These are phyloP conservation scores for Caloboletus firmus DNA, from an alignment of 1,284 basidiomycete genomes.

Conservation along the genomic window DNA sequence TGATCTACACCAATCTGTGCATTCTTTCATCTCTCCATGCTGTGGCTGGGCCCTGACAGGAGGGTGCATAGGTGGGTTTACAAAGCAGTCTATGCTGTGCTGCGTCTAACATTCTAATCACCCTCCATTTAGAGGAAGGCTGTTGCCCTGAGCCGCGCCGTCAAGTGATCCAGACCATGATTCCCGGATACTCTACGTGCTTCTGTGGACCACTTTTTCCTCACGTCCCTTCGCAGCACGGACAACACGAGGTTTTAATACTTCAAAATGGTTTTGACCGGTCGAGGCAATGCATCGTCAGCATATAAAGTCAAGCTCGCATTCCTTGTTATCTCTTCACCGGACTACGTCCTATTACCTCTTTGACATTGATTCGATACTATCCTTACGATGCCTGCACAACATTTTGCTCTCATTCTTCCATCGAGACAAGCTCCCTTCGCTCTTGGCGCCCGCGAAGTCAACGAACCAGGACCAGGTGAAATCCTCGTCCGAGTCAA, in stretches of 20 bases:
- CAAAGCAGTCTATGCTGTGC: conserved; percentile 29
- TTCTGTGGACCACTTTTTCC: conserved; percentile 26
- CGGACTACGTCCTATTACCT: conserved; percentile 12
- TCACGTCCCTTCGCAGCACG: conserved; percentile 34
- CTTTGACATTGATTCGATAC: conserved; percentile 6
- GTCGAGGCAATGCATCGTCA: conserved; percentile 33
- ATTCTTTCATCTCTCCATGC: conserved; percentile 17
- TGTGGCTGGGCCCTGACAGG: conserved; percentile 23
- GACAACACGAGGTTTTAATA: conserved; percentile 38
- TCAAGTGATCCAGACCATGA: conserved; percentile 34
- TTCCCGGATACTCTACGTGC: conserved; percentile 29
- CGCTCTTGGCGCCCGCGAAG: conserved; percentile 27
- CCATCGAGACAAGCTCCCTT: conserved; percentile 34
- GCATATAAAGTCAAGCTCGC: conserved; percentile 31
- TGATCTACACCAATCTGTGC: conserved; percentile 8
- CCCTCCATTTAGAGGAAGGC: conserved; percentile 34
- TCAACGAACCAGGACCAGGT: conserved; percentile 42
- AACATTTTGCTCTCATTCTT: conserved; percentile 32
- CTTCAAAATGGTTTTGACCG: conserved; percentile 20
- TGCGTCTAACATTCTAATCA: conserved; percentile 31
- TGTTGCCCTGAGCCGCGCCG: conserved; percentile 34
- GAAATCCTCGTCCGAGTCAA: conserved; percentile 44
- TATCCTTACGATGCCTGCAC: conserved; percentile 23
- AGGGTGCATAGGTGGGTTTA: conserved; percentile 9
- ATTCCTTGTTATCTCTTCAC: conserved; percentile 22